These are phyloP conservation scores for Phytopythium helicoides DNA, from an alignment of 352 stramenopile species.

Conservation along the genomic window DNA sequence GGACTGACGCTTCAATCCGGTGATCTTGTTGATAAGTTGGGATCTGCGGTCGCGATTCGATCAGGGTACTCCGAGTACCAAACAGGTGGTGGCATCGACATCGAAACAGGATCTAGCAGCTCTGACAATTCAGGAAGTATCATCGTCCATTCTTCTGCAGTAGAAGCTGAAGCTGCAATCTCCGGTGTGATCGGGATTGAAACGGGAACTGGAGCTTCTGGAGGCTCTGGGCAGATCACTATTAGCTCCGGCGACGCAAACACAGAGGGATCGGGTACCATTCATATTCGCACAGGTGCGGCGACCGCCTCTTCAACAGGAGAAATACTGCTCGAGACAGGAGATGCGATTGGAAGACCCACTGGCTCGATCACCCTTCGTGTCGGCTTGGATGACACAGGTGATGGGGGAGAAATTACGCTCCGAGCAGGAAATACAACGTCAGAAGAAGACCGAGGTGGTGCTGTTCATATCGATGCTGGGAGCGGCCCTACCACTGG, in stretches of 20 bases:
- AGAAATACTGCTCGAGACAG: constrained; percentile 11
- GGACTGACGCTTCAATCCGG: constrained; percentile 26
- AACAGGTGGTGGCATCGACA: constrained; percentile 32
- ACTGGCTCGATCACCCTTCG: constrained; percentile 11
- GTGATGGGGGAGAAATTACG: constrained; percentile 9
- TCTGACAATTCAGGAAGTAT: constrained; percentile 24
- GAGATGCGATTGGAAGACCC: constrained; percentile 7
- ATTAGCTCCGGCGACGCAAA: constrained; percentile 15
- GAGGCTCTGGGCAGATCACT: constrained; percentile 16
- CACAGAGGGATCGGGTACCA: constrained; percentile 13
- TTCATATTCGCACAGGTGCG: constrained; percentile 15
- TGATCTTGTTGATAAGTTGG: constrained; percentile 32
- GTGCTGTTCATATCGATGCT: background rate
- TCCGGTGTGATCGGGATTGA: constrained; percentile 21
- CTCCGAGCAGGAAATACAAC: too few relatives aligned
- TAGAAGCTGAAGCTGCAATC: constrained; percentile 8
- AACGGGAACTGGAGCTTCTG: constrained; percentile 13
- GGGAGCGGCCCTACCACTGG: background rate
- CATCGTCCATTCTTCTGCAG: constrained; percentile 16
- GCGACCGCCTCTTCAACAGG: constrained; percentile 9
- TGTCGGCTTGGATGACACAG: constrained; percentile 10
- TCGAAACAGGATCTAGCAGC: constrained; percentile 35
- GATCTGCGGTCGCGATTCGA: constrained; percentile 27
- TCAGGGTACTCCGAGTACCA: constrained; percentile 35
- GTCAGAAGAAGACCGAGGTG: background rate